Percentiles rank a stretch among this genome's conserved stretches.
Conservation (phyloP, 495 filamentous ascomycete species). For the Oleoguttula mirabilis region DNA sequence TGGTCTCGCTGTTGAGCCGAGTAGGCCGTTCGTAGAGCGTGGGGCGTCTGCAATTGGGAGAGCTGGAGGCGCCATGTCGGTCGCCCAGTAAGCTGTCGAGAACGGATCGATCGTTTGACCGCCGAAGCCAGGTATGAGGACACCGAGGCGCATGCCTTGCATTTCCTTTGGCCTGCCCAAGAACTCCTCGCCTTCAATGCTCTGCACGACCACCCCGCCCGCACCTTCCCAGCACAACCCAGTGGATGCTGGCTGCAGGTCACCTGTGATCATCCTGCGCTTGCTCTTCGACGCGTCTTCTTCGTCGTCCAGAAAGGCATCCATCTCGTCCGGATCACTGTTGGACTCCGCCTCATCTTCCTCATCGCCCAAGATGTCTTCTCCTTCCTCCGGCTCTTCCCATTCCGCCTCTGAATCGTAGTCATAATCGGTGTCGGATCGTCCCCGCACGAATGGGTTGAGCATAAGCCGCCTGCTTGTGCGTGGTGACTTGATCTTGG, state of each 20-base stretch:
- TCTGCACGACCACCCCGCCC: conserved; percentile 30
- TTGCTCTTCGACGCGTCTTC: conserved; percentile 27
- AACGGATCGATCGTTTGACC: conserved; percentile 68
- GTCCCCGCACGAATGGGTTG: conserved; percentile 49
- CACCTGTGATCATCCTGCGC: conserved; percentile 43
- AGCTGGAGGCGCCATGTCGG: conserved; percentile 10
- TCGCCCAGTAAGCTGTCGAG: conserved; percentile 66
- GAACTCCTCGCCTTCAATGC: conserved; percentile 31
- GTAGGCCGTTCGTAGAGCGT: conserved; percentile 22
- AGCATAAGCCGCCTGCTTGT: conserved; percentile 50
- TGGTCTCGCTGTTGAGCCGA: conserved; percentile 17
- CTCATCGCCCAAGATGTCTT: conserved; percentile 59
- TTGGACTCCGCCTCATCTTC: conserved; percentile 62
- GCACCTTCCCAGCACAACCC: conserved; percentile 73
- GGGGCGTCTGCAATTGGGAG: not conserved
- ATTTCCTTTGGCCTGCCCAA: conserved; percentile 36
- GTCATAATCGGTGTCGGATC: conserved; percentile 73
- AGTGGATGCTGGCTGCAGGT: conserved; percentile 61
- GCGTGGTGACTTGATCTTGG: conserved; percentile 38
- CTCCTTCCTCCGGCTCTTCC: conserved; percentile 69
- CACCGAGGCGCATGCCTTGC: conserved; percentile 9
- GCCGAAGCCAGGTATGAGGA: conserved; percentile 25
- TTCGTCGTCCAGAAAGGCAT: conserved; percentile 66
- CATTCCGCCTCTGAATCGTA: conserved; percentile 97
- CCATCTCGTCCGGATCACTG: conserved; percentile 55